Base-by-base conservation (phyloP, 441 rosid genomes). In the Macaranga tanarius region DNA sequence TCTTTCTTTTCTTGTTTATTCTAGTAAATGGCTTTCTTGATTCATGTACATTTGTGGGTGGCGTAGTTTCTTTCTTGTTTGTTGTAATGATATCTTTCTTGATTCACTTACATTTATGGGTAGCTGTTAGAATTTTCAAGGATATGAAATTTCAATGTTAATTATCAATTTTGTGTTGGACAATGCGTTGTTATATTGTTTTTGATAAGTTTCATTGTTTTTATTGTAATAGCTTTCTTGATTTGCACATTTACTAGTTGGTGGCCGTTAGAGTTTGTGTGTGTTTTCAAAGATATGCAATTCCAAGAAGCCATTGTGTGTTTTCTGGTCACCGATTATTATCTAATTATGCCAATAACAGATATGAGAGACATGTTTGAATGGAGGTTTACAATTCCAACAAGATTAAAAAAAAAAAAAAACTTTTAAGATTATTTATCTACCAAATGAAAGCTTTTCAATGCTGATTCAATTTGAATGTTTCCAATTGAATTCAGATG, bases 401-500 rank as follows among this genome's bases (percentile, higher is more conserved):
- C 45, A 31, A 20, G 6, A 22, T 42, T 63, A 11, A 34, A 61
- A 10, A 16, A 38, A 28, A 51, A 63, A 7, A 16, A 38, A 28
- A 51, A 63, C 2, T 12, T 20, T 20, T n/a, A 44, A n/a, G n/a
- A 63, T 25, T 45, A 45, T 22, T 44, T 5, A 22, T 44, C 59
- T n/a, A 68, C 28, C 56, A 23, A 38, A 64, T 51, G 72, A 11
- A 71, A 10, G 45, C 45, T 4, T 67, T 74, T 54, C 20, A 26
- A 34, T 40, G 19, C 5, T 40, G 45, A 44, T 7, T 25, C 25
- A 55, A 19, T 23, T 59, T 71, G 38, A 40, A 63, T 23, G 60
- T 67, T 72, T 40, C 17, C 10, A 13, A 65, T 74, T 31, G 31
- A 64, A 71, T 73, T 74, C 93, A 95, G 99, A 93, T 91, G 96